Evolutionary conservation across 495 filamentous ascomycete species (phyloP), one percentile per base, ranked within the genome.

Genomic region (Glarea lozoyensis): DNA sequence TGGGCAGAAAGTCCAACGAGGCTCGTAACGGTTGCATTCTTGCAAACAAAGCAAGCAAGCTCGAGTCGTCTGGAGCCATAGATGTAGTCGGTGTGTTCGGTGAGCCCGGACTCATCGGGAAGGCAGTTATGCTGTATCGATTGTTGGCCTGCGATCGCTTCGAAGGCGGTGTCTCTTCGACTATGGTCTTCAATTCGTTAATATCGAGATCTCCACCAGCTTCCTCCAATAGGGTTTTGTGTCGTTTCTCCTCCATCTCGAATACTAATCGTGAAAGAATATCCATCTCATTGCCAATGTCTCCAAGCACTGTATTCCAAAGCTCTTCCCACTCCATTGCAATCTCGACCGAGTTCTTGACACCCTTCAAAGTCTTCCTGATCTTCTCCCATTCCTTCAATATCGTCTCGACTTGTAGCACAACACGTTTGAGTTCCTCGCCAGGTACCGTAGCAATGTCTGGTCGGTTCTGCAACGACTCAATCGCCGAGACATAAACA

Each of bases 301-400:
- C 90, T 25, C 90, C 89, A 13, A 98, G 66, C 15, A 97, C 88
- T 56, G 72, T 86, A 50, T 84, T 85, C 89, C 90, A 96, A 16
- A 98, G 69, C 64, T 97, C 92, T 59, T 94, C 88, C 90, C 90
- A 98, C 52, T 98, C 92, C 87, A 96, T 89, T 6, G 92, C 92
- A 37, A 94, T 72, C 61, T 96, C 92, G 4, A 97, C 90, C 49
- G 95, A 88, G 29, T 76, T 75, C 55, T 95, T 94, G 37, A 94
- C 79, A 23, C 64, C 78, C 49, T 78, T 80, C 29, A 98, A 61
- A 13, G 82, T 81, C 12, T 57, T 68, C 52, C 84, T 81, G 44
- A 95, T 84, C 48, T 82, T 77, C 2, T 75, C 66, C 92, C 92
- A 98, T 50, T 85, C 84, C n/a, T 69, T 67, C 43, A 93, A 59